Percentiles rank a stretch among this genome's conserved stretches.
phyloP scores from a whole-genome alignment of 345 rosid genomes.

The Brassica nigra region DNA sequence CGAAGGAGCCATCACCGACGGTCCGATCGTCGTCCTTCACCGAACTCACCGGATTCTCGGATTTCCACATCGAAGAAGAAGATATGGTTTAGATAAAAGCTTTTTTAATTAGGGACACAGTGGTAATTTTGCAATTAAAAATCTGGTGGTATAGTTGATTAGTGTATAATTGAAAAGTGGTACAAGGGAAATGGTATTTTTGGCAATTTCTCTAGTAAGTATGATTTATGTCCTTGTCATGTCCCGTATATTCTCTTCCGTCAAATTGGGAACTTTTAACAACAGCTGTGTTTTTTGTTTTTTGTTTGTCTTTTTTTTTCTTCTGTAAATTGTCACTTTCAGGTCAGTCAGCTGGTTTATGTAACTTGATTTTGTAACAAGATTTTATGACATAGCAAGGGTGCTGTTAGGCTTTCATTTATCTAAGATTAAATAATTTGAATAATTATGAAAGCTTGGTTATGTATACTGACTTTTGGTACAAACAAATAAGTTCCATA shows the following conservation, averaged over 20 bases:
- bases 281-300: not conserved
- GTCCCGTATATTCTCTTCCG: slow-evolving; percentile 3
- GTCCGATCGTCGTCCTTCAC: no score
- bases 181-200: no score
- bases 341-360: slow-evolving; percentile 24
- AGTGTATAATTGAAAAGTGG: no score
- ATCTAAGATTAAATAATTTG: not conserved
- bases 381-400: slow-evolving; percentile 1
- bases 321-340: slow-evolving; percentile 8
- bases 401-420: not conserved
- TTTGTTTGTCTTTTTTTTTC: not conserved
- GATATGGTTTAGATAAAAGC: no score
- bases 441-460: not conserved
- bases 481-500: not conserved
- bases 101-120: no score
- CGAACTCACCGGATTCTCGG: no score
- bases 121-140: no score
- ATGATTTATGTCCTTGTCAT: not conserved
- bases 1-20: no score
- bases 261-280: not conserved
- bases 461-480: not conserved
- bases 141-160: no score
- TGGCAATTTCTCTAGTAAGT: no score
- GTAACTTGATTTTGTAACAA: slow-evolving; percentile 16
- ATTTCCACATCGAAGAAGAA: no score